Evolutionary conservation across 495 filamentous ascomycete genomes (phyloP).

Genomic region (Letharia lupina): DNA sequence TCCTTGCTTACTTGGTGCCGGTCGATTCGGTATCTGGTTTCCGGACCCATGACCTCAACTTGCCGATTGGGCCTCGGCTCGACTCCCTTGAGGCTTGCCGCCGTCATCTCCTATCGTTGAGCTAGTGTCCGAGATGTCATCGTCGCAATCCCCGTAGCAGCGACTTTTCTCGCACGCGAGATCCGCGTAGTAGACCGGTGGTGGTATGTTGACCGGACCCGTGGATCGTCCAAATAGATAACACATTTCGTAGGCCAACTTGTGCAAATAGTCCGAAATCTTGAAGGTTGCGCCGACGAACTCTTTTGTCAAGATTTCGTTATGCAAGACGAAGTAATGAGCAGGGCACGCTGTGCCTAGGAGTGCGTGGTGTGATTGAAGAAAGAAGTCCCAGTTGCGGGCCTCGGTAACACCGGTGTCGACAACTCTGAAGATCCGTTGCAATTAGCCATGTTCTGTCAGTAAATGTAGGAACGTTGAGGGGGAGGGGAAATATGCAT

Average conservation of each 20-base stretch:
- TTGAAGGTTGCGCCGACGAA: constrained; percentile 28
- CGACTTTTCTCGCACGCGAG: constrained; percentile 58
- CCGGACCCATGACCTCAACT: background rate
- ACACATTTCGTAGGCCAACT: background rate
- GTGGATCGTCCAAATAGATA: background rate
- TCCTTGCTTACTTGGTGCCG: background rate
- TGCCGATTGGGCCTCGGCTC: background rate
- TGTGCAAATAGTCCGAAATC: background rate
- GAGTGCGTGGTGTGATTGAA: constrained; percentile 73
- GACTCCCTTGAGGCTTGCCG: background rate
- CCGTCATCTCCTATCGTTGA: background rate
- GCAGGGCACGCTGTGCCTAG: constrained; percentile 77
- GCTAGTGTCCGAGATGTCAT: background rate
- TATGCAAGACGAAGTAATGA: constrained; percentile 67
- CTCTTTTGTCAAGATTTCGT: constrained; percentile 62
- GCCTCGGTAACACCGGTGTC: constrained; percentile 73
- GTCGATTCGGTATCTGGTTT: background rate
- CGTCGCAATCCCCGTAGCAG: constrained; percentile 41
- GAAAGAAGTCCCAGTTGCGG: constrained; percentile 74
- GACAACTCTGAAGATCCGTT: constrained; percentile 52
- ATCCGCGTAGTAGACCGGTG: constrained; percentile 70
- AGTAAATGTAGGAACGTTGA: no score
- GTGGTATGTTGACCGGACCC: constrained; percentile 55
- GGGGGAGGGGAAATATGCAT: background rate
- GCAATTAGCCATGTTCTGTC: background rate